Evolutionary conservation across 2,329 filamentous ascomycete genomes (phyloP).

Genomic region (Botrytis aclada): DNA sequence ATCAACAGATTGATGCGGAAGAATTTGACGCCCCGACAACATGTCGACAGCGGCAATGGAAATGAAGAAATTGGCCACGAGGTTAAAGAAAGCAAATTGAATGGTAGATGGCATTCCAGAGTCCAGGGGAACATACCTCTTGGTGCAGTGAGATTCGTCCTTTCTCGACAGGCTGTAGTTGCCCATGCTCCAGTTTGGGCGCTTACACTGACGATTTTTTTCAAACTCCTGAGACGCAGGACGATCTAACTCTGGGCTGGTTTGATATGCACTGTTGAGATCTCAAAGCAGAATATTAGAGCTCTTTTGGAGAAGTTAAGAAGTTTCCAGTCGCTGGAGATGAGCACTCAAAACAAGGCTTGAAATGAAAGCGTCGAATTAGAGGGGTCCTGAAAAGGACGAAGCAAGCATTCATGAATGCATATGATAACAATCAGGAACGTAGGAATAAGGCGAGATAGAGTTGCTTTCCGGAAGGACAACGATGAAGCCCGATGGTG

Average conservation of each 20-base stretch:
- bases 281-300: not conserved
- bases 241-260: not conserved
- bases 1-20: not conserved
- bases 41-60: not conserved
- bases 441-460: fast-evolving
- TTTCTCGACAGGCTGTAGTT: not conserved
- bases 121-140: not conserved
- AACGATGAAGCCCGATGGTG: not conserved
- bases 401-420: not conserved
- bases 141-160: not conserved
- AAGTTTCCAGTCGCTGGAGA: not conserved
- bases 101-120: fast-evolving
- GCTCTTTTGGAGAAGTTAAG: fast-evolving
- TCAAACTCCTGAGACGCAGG: not conserved
- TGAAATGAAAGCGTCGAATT: not conserved
- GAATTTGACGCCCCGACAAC: not conserved
- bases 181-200: not conserved
- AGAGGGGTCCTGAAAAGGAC: too few relatives aligned
- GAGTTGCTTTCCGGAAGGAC: not conserved
- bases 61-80: too few relatives aligned
- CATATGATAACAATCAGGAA: not conserved
- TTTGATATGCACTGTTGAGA: not conserved
- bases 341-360: not conserved
- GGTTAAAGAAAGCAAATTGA: too few relatives aligned
- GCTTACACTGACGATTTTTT: too few relatives aligned